These are phyloP conservation scores for Solanum raphanifolium DNA, from an alignment of 257 asterid genomes.

Conservation along the genomic window DNA sequence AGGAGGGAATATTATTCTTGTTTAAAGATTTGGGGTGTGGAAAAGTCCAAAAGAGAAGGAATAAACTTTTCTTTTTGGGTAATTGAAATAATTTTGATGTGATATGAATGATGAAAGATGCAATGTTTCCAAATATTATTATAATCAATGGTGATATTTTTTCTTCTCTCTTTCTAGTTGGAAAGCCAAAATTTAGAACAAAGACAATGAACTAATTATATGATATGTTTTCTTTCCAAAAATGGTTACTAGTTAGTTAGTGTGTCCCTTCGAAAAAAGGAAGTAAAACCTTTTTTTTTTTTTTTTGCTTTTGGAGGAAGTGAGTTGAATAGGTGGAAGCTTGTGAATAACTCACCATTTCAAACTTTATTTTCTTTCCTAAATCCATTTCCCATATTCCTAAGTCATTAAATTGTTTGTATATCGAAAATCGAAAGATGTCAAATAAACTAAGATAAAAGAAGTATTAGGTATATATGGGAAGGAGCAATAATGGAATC, in stretches of 20 bases:
- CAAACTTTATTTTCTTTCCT: background rate
- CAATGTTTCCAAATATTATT: background rate
- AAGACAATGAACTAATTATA: background rate
- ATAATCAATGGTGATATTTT: background rate
- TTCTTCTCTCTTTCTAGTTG: background rate
- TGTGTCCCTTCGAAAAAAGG: background rate
- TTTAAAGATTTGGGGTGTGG: background rate
- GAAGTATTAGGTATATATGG: background rate
- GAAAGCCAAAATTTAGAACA: background rate
- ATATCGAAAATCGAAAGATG: background rate
- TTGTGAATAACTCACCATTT: background rate
- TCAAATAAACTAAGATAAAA: background rate
- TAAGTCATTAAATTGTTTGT: background rate
- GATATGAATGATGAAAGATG: background rate
- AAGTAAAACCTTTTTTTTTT: background rate
- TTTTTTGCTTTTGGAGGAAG: background rate
- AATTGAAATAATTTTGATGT: background rate
- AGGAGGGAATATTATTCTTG: background rate
- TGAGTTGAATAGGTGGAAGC: background rate
- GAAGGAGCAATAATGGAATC: background rate
- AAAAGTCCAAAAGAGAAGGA: background rate
- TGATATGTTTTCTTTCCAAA: background rate
- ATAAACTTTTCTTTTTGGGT: background rate
- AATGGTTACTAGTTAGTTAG: background rate
- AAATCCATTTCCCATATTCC: too few relatives aligned